Conservation (phyloP, 106 monocot genomes). For the Phalaenopsis equestris region DNA sequence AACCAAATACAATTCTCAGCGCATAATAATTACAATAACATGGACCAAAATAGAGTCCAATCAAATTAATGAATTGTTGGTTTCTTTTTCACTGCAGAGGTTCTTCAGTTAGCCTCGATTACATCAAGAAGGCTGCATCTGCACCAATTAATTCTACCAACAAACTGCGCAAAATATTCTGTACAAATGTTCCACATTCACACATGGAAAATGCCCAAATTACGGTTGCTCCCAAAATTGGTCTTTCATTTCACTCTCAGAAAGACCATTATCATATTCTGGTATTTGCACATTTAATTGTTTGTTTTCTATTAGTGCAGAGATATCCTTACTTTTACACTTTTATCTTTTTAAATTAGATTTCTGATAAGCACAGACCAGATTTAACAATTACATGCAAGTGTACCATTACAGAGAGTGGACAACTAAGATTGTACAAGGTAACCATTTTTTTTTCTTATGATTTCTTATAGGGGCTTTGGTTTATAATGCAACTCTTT, state of each 20-base stretch:
- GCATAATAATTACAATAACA: too few species aligned
- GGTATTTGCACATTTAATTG: slow-evolving; percentile 18
- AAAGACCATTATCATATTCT: slow-evolving; percentile 47
- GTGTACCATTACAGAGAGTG: slow-evolving; percentile 20
- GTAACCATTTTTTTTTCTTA: slow-evolving; percentile 7
- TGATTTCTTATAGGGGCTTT: too few species aligned
- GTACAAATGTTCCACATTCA: slow-evolving; percentile 32
- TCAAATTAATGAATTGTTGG: background rate
- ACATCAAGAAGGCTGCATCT: slow-evolving; percentile 23
- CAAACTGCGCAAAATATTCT: slow-evolving; percentile 26
- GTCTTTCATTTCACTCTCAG: slow-evolving; percentile 29
- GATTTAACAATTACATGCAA: slow-evolving; percentile 42
- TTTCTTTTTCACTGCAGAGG: background rate
- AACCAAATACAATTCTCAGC: too few species aligned
- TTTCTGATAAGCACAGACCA: slow-evolving; percentile 34
- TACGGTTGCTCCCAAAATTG: slow-evolving; percentile 16
- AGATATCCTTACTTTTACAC: too few species aligned
- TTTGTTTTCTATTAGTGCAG: too few species aligned
- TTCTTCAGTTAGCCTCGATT: slow-evolving; percentile 18
- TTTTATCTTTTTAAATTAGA: slow-evolving; percentile 10
- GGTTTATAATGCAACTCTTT: too few species aligned
- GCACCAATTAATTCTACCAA: slow-evolving; percentile 20
- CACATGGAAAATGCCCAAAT: slow-evolving; percentile 21
- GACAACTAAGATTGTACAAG: slow-evolving; percentile 33
- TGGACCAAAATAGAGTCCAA: background rate